Evolutionary conservation across 371 early-diverging fungal species (phyloP), one percentile per base, ranked within the genome.

Genomic region (Rhizomucor pusillus): DNA sequence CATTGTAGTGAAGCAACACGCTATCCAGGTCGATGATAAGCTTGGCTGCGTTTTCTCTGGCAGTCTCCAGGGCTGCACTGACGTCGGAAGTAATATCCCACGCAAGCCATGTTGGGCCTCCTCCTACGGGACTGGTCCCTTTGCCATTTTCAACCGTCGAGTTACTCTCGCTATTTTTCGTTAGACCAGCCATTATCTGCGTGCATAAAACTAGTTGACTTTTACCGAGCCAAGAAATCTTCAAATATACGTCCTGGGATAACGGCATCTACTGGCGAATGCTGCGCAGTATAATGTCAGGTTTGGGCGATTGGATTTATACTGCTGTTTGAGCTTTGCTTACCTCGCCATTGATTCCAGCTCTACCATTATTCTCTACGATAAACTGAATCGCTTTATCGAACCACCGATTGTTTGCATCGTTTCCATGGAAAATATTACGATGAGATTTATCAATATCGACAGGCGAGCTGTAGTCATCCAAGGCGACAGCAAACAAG

Each of bases 341-440:
- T 77, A 86, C 88, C 71, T 98, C 97, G 40, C 97, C 95, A 69
- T 95, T 98, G 57, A 93, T 79, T 56, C 97, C 98, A 33, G 90
- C 89, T 43, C 90, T 86, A 20, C 95, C 98, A 55, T 85, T 90
- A 60, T 72, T 85, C 46, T 90, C 77, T 20, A 95, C 88, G 58
- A 95, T 87, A 47, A 97, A 68, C 63, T 90, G 90, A 47, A 98
- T 69, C 14, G 91, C 73, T 77, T 97, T 98, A 77, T 98, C 97
- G 72, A 93, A 95, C 96, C 96, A 98, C 23, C 98, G 82, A 74
- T 98, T 98, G 25, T 64, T 68, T 1, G 83, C 96, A 41, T 88
- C 77, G 39, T 68, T 58, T 16, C 84, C 86, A 68, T 93, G 92
- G 78, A 91, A 90, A 39, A 90, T 66, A 60, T 91, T 89, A 24